phyloP scores from a whole-genome alignment of 2,329 filamentous ascomycete genomes.

The Graphiopsis chlorocephala region DNA sequence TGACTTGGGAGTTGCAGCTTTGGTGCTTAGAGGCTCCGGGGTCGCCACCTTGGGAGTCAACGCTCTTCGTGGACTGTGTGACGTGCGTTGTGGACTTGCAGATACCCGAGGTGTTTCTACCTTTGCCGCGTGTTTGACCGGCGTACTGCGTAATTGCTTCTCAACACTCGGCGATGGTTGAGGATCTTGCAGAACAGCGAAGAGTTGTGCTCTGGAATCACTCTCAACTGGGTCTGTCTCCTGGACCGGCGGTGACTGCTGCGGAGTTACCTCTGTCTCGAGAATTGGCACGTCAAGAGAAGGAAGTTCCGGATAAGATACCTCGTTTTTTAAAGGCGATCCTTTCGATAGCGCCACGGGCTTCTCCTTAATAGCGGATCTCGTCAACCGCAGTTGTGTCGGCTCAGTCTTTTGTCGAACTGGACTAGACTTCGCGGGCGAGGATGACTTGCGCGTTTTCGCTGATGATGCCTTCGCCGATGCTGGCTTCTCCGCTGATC shows the following conservation, averaged over 20 bases:
- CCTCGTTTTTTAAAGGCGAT: constrained; percentile 19
- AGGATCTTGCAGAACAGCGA: constrained; percentile 22
- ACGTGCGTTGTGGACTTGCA: constrained; percentile 13
- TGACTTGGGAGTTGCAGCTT: constrained; percentile 2
- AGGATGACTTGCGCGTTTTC: constrained; percentile 20
- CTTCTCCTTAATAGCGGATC: constrained; percentile 9
- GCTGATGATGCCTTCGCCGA: constrained; percentile 14
- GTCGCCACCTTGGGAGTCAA: background rate
- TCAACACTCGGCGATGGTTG: constrained; percentile 28
- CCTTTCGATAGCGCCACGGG: background rate
- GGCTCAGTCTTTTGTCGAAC: background rate
- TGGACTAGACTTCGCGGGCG: constrained; percentile 1
- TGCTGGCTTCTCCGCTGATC: constrained; percentile 27
- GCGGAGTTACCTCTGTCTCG: background rate
- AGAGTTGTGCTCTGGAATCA: constrained; percentile 17
- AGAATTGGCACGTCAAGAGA: background rate
- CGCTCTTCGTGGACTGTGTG: constrained; percentile 10
- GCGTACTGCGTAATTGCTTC: constrained; percentile 29
- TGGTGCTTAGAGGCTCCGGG: background rate
- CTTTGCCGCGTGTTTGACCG: constrained; percentile 21
- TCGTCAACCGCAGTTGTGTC: background rate
- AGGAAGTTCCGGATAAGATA: constrained; percentile 26
- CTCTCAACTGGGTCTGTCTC: constrained; percentile 14
- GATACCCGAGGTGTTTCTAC: background rate
- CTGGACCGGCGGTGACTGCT: background rate